Percentiles rank a stretch among this genome's conserved stretches.
These are phyloP conservation scores for Pholiota microspora DNA, from an alignment of 768 basidiomycete species.

Conservation along the genomic window DNA sequence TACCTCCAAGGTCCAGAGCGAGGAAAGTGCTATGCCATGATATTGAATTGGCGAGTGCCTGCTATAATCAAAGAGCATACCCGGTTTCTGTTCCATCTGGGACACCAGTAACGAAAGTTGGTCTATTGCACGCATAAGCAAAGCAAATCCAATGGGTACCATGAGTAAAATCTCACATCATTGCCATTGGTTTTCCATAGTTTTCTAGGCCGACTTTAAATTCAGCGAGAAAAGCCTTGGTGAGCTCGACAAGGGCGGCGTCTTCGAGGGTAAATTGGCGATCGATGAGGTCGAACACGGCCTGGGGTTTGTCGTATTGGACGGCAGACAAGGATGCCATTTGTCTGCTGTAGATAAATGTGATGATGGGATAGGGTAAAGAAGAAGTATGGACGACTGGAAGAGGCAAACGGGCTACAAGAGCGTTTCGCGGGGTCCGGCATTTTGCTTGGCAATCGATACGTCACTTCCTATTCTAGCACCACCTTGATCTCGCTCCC, in stretches of 20 bases:
- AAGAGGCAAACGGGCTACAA: conserved; percentile 3
- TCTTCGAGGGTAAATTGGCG: conserved; percentile 67
- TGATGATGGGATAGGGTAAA: conserved; percentile 17
- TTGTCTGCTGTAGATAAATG: conserved; percentile 6
- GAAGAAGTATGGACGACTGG: not conserved
- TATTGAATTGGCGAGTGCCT: conserved; percentile 6
- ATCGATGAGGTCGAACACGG: conserved; percentile 63
- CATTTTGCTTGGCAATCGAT: conserved; percentile 20
- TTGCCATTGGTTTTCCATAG: conserved; percentile 85
- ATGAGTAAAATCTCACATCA: conserved; percentile 63
- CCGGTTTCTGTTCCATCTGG: conserved; percentile 94
- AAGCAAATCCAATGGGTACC: not conserved
- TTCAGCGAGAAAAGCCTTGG: conserved; percentile 78
- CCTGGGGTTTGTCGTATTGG: conserved; percentile 40
- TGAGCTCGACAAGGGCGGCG: conserved; percentile 64
- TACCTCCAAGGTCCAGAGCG: conserved; percentile 95
- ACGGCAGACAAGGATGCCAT: conserved; percentile 46
- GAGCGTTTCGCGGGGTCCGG: conserved; percentile 1
- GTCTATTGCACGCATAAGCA: conserved; percentile 43
- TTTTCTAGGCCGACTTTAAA: conserved; percentile 67
- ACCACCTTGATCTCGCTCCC: conserved; percentile 7
- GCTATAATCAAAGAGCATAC: conserved; percentile 36
- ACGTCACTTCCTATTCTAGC: conserved; percentile 36
- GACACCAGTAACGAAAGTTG: conserved; percentile 93
- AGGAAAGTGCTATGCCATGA: conserved; percentile 77